These are phyloP conservation scores for Cerrena zonata DNA, from an alignment of 1,284 basidiomycete species.

Conservation along the genomic window DNA sequence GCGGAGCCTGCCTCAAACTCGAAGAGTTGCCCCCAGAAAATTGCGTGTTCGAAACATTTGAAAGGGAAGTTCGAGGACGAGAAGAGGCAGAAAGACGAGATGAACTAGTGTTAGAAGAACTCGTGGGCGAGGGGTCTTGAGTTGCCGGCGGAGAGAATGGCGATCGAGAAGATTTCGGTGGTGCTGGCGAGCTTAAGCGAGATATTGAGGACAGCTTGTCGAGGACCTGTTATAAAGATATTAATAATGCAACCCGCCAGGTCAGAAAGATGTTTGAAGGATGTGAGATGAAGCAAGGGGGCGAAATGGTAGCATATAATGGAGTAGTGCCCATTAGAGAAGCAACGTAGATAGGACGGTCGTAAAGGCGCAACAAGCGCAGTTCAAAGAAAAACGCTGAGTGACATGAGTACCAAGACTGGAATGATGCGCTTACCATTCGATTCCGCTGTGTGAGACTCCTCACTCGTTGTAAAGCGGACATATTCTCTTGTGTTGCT, in stretches of 20 bases:
- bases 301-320: not conserved
- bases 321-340: not conserved
- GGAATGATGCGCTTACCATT: slow-evolving; percentile 40
- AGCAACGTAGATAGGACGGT: not conserved
- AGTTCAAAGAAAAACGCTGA: not conserved
- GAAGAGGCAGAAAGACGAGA: slow-evolving; percentile 27
- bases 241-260: no score
- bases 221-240: slow-evolving; percentile 47
- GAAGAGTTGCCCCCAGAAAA: slow-evolving; percentile 15
- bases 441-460: slow-evolving; percentile 66
- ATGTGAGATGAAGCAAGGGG: no score
- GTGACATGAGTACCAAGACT: not conserved
- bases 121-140: slow-evolving; percentile 24
- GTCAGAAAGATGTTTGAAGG: no score
- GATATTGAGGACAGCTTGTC: slow-evolving; percentile 59
- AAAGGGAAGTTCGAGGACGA: slow-evolving; percentile 25
- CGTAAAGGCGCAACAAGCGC: not conserved
- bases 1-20: slow-evolving; percentile 12
- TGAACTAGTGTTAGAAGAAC: slow-evolving; percentile 5
- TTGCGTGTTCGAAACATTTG: slow-evolving; percentile 26
- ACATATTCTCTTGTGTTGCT: slow-evolving; percentile 45
- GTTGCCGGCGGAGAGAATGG: slow-evolving; percentile 12
- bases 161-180: slow-evolving; percentile 18
- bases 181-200: slow-evolving; percentile 40
- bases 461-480: slow-evolving; percentile 60